Evolutionary conservation across 1,139 yeast genomes (phyloP), one percentile per base, ranked within the genome.

Genomic region (Pneumocystis wakefieldiae): DNA sequence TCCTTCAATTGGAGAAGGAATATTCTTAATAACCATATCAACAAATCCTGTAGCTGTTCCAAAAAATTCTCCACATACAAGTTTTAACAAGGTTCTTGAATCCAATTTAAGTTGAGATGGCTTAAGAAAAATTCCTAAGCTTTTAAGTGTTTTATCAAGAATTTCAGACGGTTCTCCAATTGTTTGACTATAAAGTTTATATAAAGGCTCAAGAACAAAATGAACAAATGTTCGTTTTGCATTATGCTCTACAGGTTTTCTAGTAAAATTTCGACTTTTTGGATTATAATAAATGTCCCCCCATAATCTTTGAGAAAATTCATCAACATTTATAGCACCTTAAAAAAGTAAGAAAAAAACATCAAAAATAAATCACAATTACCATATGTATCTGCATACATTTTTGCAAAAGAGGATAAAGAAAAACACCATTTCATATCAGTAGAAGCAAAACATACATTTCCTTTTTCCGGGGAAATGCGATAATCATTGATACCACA

Each of bases 201-300:
- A 92, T 6, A 94, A 70, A 0, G 98, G 98, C 24, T 82, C 83
- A 19, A 90, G 75, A 10, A 92, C 78, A 68, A 90, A 86, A 65
- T 81, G 79, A 15, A 83, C 80, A 72, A 91, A 91, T 0, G 91
- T 75, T 64, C 89, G 74, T 29, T 77, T 72, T 1, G 72, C 65
- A 60, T 69, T 72, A 1, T 70, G 66, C 6, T 72, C 73, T 3
- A 70, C 66, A 1, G 79, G 73, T 53, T 73, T 72, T 0, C 73
- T 72, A 0, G 80, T 73, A 68, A 89, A 84, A 64, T 75, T 78
- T 37, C 79, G 76, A 0, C 73, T 69, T 0, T 72, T 71, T 0
- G 76, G 71, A 63, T 83, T 75, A 70, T 76, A 87, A 69, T 78
- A 85, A 15, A 83, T 71, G 67, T 86, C 85, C 0, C 96, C 96